Base-by-base conservation (phyloP, 345 rosid species). In the Brassica carinata region DNA sequence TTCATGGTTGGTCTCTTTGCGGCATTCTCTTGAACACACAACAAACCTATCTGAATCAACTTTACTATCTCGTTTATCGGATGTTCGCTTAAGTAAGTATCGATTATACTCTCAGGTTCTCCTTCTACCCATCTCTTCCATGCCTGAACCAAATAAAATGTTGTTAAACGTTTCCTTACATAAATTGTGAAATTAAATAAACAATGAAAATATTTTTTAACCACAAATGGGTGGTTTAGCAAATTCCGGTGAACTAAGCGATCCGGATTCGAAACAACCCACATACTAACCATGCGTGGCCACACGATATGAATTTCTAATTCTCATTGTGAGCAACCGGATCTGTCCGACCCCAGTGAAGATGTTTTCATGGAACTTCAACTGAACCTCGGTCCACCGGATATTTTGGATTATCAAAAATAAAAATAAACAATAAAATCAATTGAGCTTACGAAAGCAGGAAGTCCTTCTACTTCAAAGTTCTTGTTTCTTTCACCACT, bases 101-200 rank as follows among this genome's bases (percentile, higher is more conserved):
- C 93, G 27, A 82, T 45, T 69, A 87, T 69, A 66, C 71, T 87
- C 67, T 71, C 51, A 17, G 83, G 78, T 0, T 76, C 72, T 68
- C 89, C 91, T 48, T 81, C 79, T 11, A 70, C 67, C 91, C 91
- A 88, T 72, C 64, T 85, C 80, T 77, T 78, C 90, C 93, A 88
- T 70, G 88, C 89, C 91, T 88, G 36, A 67, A 9, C 55, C 17
- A 51, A 67, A 76, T 87, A 33, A 73, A 19, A 5, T 2, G 1
- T 43, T 29, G 1, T 5, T 3, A 38, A 8, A 38, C 19, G 3
- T 66, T 36, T 64, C 1, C 7, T 10, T 33, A 15, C 8, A 64
- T 2, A 48, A 23, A 5, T 17, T 63, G 0, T 72, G 15, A 63
- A 63, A 18, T 71, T 64, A 31, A 4, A 34, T 34, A 34, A 34